These are phyloP conservation scores for Knufia fluminis DNA, from an alignment of 2,329 filamentous ascomycete species.

Conservation along the genomic window DNA sequence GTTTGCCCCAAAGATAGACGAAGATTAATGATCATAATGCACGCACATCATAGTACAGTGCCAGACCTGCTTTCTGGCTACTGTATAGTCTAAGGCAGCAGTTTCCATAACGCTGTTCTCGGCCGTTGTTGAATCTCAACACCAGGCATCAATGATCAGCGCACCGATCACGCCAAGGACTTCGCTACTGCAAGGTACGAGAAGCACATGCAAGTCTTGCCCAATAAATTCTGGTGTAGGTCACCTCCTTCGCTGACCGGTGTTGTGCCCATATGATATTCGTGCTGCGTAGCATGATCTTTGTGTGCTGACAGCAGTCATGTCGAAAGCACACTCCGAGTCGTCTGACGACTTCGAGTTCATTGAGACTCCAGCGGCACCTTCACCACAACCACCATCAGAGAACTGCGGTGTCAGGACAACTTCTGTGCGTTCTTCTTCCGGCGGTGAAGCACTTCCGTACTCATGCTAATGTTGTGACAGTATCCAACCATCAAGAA, in stretches of 20 bases:
- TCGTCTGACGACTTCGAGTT: slow-evolving; percentile 42
- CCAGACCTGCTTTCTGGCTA: no score
- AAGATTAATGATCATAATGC: slow-evolving; percentile 42
- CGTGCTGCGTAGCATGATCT: neutral
- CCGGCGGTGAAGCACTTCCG: slow-evolving; percentile 7
- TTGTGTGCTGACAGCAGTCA: slow-evolving; percentile 11
- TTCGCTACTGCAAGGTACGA: neutral
- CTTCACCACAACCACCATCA: slow-evolving; percentile 40
- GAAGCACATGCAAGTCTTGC: neutral
- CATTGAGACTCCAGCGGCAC: slow-evolving; percentile 52
- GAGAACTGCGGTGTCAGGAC: slow-evolving; percentile 53
- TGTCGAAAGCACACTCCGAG: slow-evolving; percentile 36
- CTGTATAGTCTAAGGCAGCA: no score
- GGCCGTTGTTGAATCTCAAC: no score
- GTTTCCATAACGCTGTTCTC: no score
- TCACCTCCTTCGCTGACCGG: no score
- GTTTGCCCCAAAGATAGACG: slow-evolving; percentile 57
- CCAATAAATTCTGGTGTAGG: neutral
- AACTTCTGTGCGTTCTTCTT: slow-evolving; percentile 44
- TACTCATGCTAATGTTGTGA: slow-evolving; percentile 15
- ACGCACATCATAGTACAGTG: no score
- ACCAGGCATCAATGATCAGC: no score
- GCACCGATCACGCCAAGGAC: neutral
- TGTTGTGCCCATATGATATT: neutral
- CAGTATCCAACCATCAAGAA: slow-evolving; percentile 88